phyloP scores from a whole-genome alignment of 2,329 filamentous ascomycete species.

The Colletotrichum sp. region DNA sequence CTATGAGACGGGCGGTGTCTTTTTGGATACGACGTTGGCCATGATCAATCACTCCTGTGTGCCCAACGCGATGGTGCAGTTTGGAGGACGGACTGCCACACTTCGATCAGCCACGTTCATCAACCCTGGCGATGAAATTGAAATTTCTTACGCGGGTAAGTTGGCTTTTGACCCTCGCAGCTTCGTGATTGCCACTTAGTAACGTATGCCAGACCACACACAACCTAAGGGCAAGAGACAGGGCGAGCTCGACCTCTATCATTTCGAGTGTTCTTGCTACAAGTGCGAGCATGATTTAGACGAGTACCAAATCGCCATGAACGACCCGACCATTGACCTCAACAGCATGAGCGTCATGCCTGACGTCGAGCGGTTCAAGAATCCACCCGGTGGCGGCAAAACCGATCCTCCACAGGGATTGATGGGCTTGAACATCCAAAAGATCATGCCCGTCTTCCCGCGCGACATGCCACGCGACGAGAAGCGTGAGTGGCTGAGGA shows the following conservation, averaged over 20 bases:
- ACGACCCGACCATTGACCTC: slow-evolving; percentile 43
- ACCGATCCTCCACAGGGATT: not conserved
- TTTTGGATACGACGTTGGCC: slow-evolving; percentile 59
- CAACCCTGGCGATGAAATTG: slow-evolving; percentile 58
- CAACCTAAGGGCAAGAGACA: slow-evolving; percentile 47
- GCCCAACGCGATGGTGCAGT: slow-evolving; percentile 64
- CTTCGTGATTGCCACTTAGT: not conserved
- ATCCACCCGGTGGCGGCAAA: not conserved
- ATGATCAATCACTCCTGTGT: slow-evolving; percentile 69
- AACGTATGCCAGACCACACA: slow-evolving; percentile 47
- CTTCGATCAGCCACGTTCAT: slow-evolving; percentile 57
- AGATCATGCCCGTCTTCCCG: not conserved
- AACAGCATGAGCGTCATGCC: slow-evolving; percentile 52
- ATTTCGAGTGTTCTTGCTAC: slow-evolving; percentile 56
- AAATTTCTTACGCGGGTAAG: slow-evolving; percentile 67
- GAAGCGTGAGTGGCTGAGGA: slow-evolving; percentile 30
- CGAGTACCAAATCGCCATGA: slow-evolving; percentile 55
- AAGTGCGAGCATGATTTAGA: slow-evolving; percentile 57
- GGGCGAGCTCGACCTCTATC: slow-evolving; percentile 51
- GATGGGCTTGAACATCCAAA: not conserved
- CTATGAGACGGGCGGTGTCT: slow-evolving; percentile 52
- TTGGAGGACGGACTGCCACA: slow-evolving; percentile 54
- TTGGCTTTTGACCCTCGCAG: not conserved
- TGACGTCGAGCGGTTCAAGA: slow-evolving; percentile 31
- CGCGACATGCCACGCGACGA: not conserved